phyloP scores from a whole-genome alignment of 768 basidiomycete genomes.

The Tremella fuciformis region DNA sequence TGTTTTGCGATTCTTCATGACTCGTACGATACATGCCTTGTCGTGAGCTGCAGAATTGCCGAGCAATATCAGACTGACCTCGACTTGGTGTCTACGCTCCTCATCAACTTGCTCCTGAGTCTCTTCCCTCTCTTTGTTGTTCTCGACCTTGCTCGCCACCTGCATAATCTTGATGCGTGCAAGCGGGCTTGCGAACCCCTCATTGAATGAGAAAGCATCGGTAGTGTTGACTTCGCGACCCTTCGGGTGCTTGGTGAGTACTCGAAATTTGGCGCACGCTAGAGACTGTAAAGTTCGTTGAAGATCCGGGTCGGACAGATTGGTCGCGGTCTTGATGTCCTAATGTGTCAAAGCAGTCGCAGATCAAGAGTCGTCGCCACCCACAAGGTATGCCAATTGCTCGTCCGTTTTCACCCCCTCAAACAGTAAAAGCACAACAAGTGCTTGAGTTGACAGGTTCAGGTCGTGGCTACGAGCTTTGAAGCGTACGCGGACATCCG shows the following conservation, averaged over 20 bases:
- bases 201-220: slow-evolving; percentile 89
- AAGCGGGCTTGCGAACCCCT: slow-evolving; percentile 71
- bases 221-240: slow-evolving; percentile 71
- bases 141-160: slow-evolving; percentile 82
- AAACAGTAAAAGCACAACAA: slow-evolving; percentile 84
- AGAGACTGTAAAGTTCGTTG: slow-evolving; percentile 92
- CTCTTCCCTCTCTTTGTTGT: slow-evolving; percentile 77
- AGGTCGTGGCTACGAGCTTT: slow-evolving; percentile 77
- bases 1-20: slow-evolving; percentile 93
- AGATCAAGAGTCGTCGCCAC: slow-evolving; percentile 24
- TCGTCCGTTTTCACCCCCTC: slow-evolving; percentile 68
- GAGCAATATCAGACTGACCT: slow-evolving; percentile 58
- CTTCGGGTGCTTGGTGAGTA: slow-evolving; percentile 85
- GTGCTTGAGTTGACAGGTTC: slow-evolving; percentile 83
- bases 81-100: slow-evolving; percentile 81
- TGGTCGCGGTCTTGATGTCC: slow-evolving; percentile 78
- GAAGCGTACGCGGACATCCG: slow-evolving; percentile 80
- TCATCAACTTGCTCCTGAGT: slow-evolving; percentile 88
- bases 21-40: slow-evolving; percentile 92
- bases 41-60: neutral
- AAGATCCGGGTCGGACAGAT: slow-evolving; percentile 71
- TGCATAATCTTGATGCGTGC: slow-evolving; percentile 92
- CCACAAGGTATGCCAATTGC: slow-evolving; percentile 71
- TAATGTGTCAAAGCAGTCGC: slow-evolving; percentile 46
- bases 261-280: slow-evolving; percentile 89